Base-by-base conservation (phyloP, 2,329 filamentous ascomycete species). In the Sarocladium kiliense region DNA sequence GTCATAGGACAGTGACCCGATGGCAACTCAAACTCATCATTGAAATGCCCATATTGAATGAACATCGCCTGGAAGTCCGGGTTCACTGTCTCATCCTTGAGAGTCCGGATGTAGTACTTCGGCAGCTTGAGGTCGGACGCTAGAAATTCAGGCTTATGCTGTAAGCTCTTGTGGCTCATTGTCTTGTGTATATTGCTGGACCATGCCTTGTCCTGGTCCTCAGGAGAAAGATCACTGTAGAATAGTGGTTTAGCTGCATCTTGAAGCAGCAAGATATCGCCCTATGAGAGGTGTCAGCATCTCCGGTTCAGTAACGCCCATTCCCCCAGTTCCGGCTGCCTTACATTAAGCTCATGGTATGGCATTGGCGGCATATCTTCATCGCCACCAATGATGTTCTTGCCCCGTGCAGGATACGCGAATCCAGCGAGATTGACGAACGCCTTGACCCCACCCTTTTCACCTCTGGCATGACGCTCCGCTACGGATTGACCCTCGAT, bases 361-460 rank as follows among this genome's bases (percentile, higher is more conserved):
- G 47, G 27, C 47, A 51, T 34, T 7, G 47, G 47, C n/a, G 47
- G 47, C 27, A 51, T 19, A 27, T 51, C 47, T 12, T 51, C 47
- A n/a, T 51, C 47, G 3, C 27, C 7, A 3, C 47, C 47, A 21
- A 51, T 27, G 18, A 51, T 51, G 18, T 19, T 51, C 47, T 51
- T 51, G 6, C 47, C 47, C 30, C 47, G 47, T 3, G 27, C 47
- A 5, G 47, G 47, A 21, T 51, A 51, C 10, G 47, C 47, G 27
- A 51, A 51, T 21, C 47, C 47, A 36, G 47, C 47, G 18, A 51
- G 47, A 18, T 51, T 51, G 14, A 51, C 47, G 18, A 34, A 36
- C 23, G 47, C 47, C 18, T 51, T 51, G 47, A 51, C 30, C 3
- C 47, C 47, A 16, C 47, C 47, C 47, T 51, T 51, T n/a, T 51